Evolutionary conservation across 805 yeast genomes (phyloP), one percentile per base, ranked within the genome.

Genomic region (Wickerhamiella bombiphila): DNA sequence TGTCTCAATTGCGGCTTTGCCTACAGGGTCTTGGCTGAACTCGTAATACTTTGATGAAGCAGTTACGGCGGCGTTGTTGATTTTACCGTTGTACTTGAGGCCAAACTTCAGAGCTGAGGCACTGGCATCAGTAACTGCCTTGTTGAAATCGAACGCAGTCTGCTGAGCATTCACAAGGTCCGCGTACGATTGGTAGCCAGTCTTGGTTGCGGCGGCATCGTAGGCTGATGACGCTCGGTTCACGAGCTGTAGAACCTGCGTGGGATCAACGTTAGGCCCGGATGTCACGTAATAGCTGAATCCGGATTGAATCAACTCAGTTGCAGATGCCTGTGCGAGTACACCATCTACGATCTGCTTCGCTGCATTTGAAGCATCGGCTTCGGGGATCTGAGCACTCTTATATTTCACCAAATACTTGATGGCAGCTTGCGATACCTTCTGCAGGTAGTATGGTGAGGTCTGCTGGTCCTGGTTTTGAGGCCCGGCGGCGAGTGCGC

Each of bases 171-270:
- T 44, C 5, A 42, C 43, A 4, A 29, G 34, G 13, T 28, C 21
- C 5, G 44, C 46, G 36, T 35, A 46, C 34, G 32, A 22, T 36
- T 38, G 34, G 44, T 46, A 46, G 15, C 39, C 48, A 13, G 48
- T 41, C 35, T 35, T 29, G 14, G 48, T 46, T 29, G 37, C 42
- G 19, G 45, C 16, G 32, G 20, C 30, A 32, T 42, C 41, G 44
- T 46, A 46, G 43, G 34, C 42, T 39, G 42, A 40, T 13, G 47
- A 44, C 14, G 50, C 50, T 35, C 38, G 36, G 40, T 39, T 40
- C 5, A 37, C 50, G 11, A 47, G 38, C 25, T 29, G 14, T 25
- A 29, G 34, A 9, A 48, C 50, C 34, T 35, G 38, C 22, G 36
- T 5, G 25, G 46, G 50, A 14, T 38, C 34, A 18, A 40, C 37